phyloP scores from a whole-genome alignment of 257 asterid genomes.

The Rubia yunnanensis region DNA sequence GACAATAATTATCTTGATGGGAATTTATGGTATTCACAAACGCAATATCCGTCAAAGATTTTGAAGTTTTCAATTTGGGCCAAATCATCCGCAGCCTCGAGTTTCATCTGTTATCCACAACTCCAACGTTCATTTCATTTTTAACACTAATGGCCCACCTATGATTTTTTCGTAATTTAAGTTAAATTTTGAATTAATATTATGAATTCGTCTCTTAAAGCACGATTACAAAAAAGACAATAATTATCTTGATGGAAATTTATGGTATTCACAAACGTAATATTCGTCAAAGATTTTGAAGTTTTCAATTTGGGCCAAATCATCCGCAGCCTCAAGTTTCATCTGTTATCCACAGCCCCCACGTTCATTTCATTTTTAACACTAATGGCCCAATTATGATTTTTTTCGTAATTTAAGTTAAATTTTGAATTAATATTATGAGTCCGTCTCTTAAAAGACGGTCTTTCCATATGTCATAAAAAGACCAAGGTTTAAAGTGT shows the following conservation, averaged over 20 bases:
- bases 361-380: background rate
- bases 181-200: too few species aligned
- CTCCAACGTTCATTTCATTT: background rate
- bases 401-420: too few species aligned
- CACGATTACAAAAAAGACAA: too few species aligned
- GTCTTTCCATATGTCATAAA: too few species aligned
- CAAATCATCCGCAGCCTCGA: conserved; percentile 5
- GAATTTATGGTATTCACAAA: conserved; percentile 11
- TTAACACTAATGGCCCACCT: background rate
- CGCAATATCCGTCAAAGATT: background rate
- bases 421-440: too few species aligned
- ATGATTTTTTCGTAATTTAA: too few species aligned
- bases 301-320: background rate
- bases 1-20: conserved; percentile 1
- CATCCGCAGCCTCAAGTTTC: conserved; percentile 10
- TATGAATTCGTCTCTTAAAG: too few species aligned
- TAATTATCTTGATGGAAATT: conserved; percentile 5
- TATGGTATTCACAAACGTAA: conserved; percentile 9
- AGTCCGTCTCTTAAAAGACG: too few species aligned
- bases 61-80: background rate
- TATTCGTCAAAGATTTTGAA: background rate
- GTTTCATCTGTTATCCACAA: conserved; percentile 7
- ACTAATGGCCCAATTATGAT: background rate
- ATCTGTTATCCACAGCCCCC: background rate
- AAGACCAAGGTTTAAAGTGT: too few species aligned